phyloP scores from a whole-genome alignment of 2,329 filamentous ascomycete genomes.

The Diplodia sapinea region DNA sequence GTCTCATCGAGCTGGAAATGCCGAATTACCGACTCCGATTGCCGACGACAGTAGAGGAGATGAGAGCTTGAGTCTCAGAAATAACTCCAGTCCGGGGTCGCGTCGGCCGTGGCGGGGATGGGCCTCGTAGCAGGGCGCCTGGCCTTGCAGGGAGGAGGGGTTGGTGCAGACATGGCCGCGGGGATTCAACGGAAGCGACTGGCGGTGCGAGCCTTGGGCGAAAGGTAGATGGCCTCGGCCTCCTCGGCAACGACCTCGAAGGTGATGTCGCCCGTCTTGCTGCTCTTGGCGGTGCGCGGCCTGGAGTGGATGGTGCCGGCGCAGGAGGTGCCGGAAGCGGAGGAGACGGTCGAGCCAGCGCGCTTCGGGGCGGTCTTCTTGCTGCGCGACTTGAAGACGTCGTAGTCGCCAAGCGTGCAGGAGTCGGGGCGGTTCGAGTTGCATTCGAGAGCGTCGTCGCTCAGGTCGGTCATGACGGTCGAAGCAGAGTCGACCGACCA shows the following conservation, averaged over 20 bases:
- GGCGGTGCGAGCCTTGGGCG: slow-evolving; percentile 13
- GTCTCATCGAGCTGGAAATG: slow-evolving; percentile 16
- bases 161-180: not conserved
- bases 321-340: slow-evolving; percentile 17
- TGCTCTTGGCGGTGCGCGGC: slow-evolving; percentile 20
- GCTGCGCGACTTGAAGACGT: slow-evolving; percentile 16
- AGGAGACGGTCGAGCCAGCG: slow-evolving; percentile 15
- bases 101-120: slow-evolving; percentile 4
- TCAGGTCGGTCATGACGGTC: slow-evolving; percentile 21
- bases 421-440: slow-evolving; percentile 26
- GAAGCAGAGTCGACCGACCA: slow-evolving; percentile 22
- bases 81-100: slow-evolving; percentile 18
- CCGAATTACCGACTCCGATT: slow-evolving; percentile 17
- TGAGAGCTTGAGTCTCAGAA: not conserved
- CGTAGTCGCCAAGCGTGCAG: slow-evolving; percentile 23
- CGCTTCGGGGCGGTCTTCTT: slow-evolving; percentile 9
- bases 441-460: not conserved
- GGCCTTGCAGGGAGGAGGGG: slow-evolving; percentile 8
- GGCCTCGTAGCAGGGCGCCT: slow-evolving; percentile 1
- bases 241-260: slow-evolving; percentile 23
- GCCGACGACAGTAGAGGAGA: slow-evolving; percentile 22
- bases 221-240: slow-evolving; percentile 21
- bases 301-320: slow-evolving; percentile 26
- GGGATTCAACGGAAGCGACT: slow-evolving; percentile 11
- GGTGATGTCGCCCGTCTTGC: slow-evolving; percentile 22